Evolutionary conservation across 768 basidiomycete species (phyloP).

Genomic region (Rhodotorula graminis): DNA sequence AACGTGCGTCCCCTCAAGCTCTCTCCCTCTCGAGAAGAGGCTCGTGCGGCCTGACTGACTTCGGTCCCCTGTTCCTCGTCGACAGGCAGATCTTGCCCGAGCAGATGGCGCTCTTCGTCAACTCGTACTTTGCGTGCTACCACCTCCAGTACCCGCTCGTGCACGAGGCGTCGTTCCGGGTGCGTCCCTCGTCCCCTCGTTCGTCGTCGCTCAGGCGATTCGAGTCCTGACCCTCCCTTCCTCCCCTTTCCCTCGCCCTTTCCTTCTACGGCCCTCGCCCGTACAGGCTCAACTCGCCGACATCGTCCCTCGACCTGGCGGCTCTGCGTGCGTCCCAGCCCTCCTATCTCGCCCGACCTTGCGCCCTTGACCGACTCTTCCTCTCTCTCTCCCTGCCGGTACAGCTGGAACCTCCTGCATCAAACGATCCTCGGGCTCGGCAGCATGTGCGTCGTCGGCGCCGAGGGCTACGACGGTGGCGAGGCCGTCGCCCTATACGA

Average conservation of each 20-base stretch:
- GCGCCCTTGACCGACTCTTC: background rate
- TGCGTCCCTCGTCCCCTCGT: background rate
- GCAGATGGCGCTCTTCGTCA: background rate
- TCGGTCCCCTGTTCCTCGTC: background rate
- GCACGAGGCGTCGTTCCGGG: background rate
- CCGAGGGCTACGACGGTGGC: background rate
- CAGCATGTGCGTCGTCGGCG: slow-evolving; percentile 3
- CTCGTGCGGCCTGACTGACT: no score
- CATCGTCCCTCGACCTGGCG: slow-evolving; percentile 8
- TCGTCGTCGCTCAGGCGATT: no score
- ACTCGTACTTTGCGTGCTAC: background rate
- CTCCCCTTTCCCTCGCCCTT: no score
- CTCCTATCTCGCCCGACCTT: no score
- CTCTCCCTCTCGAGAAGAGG: no score
- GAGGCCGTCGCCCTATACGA: background rate
- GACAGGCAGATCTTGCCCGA: background rate
- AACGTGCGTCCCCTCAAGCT: background rate
- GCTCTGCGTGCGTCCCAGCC: background rate
- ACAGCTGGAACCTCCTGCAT: background rate
- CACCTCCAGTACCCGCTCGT: background rate
- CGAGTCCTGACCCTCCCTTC: background rate
- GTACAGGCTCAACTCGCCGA: slow-evolving; percentile 1
- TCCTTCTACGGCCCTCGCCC: background rate
- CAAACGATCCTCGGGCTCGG: background rate
- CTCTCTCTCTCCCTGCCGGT: background rate